A percentile compares a stretch with the other conserved stretches of the same genome.
These are phyloP conservation scores for Takashimella koratensis DNA, from an alignment of 1,284 basidiomycete genomes.

Conservation along the genomic window DNA sequence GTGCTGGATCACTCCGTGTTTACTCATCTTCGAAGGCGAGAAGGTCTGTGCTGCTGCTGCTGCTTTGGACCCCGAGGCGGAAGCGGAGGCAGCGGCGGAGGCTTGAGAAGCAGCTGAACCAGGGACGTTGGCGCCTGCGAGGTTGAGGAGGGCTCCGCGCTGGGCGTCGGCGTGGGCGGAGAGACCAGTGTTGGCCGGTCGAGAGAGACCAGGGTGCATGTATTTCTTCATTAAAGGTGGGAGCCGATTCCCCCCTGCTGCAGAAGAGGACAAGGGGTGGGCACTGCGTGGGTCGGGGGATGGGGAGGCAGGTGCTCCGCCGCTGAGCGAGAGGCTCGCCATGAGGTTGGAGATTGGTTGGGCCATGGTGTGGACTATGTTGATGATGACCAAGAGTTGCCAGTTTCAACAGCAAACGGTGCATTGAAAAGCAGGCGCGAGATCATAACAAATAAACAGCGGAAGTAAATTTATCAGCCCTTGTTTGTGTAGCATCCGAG, in stretches of 20 bases:
- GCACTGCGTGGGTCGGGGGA: neutral
- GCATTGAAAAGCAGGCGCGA: neutral
- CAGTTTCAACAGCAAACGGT: too few relatives aligned
- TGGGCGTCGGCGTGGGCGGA: conserved; percentile 24
- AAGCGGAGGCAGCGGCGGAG: neutral
- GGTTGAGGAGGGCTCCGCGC: conserved; percentile 38
- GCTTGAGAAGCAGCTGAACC: conserved; percentile 1
- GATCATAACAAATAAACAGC: neutral
- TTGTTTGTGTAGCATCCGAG: too few relatives aligned
- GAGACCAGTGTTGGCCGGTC: conserved; percentile 42
- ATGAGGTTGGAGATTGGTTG: conserved; percentile 8
- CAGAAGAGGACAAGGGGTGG: neutral
- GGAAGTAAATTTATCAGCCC: too few relatives aligned
- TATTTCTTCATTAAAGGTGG: conserved; percentile 48
- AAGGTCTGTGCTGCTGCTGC: neutral
- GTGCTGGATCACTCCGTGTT: conserved; percentile 25
- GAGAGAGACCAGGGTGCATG: conserved; percentile 44
- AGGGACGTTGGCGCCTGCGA: conserved; percentile 42
- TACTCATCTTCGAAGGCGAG: conserved; percentile 2
- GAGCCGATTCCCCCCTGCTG: conserved; percentile 27
- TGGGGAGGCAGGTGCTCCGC: neutral
- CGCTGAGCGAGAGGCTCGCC: conserved; percentile 9
- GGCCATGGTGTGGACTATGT: conserved; percentile 4
- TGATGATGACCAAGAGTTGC: neutral
- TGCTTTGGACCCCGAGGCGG: neutral